phyloP scores from a whole-genome alignment of 306 rosid species.

The Quercus cerris region DNA sequence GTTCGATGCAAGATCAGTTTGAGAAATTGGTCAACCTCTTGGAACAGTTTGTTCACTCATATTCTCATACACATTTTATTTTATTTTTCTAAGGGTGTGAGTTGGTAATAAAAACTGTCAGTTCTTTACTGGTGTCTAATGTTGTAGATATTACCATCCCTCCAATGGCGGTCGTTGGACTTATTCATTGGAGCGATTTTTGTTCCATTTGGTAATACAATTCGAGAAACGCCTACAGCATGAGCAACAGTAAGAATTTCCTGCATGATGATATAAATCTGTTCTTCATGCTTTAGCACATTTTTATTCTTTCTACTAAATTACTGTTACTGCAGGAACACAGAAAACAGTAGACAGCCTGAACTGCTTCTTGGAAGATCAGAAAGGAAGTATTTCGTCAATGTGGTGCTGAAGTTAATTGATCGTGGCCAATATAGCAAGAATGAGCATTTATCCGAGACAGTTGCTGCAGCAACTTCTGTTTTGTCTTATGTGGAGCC shows the following conservation, averaged over 20 bases:
- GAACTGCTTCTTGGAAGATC: conserved; percentile 67
- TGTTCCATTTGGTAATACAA: conserved; percentile 78
- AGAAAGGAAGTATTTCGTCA: conserved; percentile 83
- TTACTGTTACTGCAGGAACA: conserved; percentile 49
- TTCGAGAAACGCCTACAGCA: conserved; percentile 86
- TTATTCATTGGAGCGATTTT: conserved; percentile 74
- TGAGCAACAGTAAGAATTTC: conserved; percentile 72
- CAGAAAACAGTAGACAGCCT: conserved; percentile 30
- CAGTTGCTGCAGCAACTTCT: conserved; percentile 96
- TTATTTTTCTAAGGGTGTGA: not conserved
- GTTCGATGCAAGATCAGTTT: conserved; percentile 63
- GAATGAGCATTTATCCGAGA: conserved; percentile 91
- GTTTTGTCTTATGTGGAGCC: conserved; percentile 93
- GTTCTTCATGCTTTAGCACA: conserved; percentile 11
- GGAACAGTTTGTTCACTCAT: conserved; percentile 89
- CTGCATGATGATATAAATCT: conserved; percentile 15
- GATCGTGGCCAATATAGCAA: conserved; percentile 99
- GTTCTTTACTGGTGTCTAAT: conserved; percentile 16
- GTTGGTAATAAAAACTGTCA: conserved; percentile 15
- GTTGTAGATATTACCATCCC: conserved; percentile 90
- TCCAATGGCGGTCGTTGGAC: conserved; percentile 99
- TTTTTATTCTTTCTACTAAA: conserved; percentile 39
- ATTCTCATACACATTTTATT: conserved; percentile 21
- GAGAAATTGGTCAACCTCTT: conserved; percentile 96
- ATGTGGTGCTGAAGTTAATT: conserved; percentile 73